These are phyloP conservation scores for Sabuloglossum arenarium DNA, from an alignment of 495 filamentous ascomycete genomes.

Conservation along the genomic window DNA sequence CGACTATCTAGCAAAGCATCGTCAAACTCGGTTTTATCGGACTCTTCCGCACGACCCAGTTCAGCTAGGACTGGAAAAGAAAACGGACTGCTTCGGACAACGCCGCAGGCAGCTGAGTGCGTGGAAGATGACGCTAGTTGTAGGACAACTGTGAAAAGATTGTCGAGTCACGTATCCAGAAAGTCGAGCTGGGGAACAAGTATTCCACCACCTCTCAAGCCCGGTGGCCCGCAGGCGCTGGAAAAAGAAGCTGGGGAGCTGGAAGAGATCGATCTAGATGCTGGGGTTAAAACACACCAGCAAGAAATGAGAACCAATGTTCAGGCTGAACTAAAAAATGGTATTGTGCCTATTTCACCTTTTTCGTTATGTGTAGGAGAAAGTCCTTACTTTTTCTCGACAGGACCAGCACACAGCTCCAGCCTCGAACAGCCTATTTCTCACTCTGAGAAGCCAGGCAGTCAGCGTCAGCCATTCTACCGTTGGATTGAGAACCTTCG, in stretches of 20 bases:
- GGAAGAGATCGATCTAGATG: slow-evolving; percentile 3
- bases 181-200: slow-evolving; percentile 6
- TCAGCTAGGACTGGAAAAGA: background rate
- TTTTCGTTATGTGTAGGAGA: background rate
- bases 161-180: slow-evolving; percentile 1
- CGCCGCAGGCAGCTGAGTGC: background rate
- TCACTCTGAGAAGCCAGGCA: background rate
- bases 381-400: background rate
- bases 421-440: background rate
- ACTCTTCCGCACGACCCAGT: background rate
- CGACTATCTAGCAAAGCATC: background rate
- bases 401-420: background rate
- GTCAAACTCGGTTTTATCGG: background rate
- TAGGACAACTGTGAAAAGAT: background rate
- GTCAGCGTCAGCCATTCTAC: background rate
- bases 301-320: too few species aligned
- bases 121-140: background rate
- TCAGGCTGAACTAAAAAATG: background rate
- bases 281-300: background rate
- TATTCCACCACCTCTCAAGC: background rate
- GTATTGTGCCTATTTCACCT: background rate
- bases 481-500: background rate
- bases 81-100: background rate
- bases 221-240: background rate
- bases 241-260: background rate